Percentiles rank a stretch among this genome's conserved stretches.
These are phyloP conservation scores for Kazachstania taianensis DNA, from an alignment of 805 yeast genomes.

Conservation along the genomic window DNA sequence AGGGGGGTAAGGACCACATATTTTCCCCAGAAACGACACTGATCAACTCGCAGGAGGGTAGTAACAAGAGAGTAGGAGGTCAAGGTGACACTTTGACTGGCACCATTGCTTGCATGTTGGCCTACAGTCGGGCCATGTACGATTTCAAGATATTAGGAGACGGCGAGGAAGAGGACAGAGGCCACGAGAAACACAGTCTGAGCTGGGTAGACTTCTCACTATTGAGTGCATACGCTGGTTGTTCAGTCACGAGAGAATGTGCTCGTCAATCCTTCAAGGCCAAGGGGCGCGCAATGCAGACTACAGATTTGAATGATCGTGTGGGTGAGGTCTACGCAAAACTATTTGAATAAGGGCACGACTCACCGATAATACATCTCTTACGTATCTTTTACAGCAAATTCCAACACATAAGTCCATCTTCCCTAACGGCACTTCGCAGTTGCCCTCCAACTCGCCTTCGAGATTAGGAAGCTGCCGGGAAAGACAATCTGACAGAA, in stretches of 20 bases:
- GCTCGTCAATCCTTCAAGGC: constrained; percentile 52
- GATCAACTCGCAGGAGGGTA: constrained; percentile 44
- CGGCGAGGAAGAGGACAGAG: constrained; percentile 18
- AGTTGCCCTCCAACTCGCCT: no score
- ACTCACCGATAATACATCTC: no score
- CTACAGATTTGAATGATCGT: constrained; percentile 64
- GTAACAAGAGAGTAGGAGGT: constrained; percentile 81
- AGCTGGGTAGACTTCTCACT: constrained; percentile 30
- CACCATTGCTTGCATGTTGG: constrained; percentile 65
- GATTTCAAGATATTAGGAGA: constrained; percentile 49
- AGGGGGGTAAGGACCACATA: constrained; percentile 59
- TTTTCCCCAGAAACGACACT: constrained; percentile 39
- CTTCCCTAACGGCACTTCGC: no score
- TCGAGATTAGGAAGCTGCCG: no score
- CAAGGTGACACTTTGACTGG: constrained; percentile 95
- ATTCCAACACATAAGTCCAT: no score
- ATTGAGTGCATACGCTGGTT: constrained; percentile 64
- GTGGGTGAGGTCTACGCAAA: constrained; percentile 52
- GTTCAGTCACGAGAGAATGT: constrained; percentile 55
- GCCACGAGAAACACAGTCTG: no score
- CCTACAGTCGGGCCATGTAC: constrained; percentile 68
- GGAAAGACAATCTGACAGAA: no score
- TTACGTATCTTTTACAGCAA: no score
- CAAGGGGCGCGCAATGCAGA: constrained; percentile 72
- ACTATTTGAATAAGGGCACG: no score